A percentile compares a stretch with the other conserved stretches of the same genome.
phyloP scores from a whole-genome alignment of 768 basidiomycete genomes.

The Agaricus subrufescens region DNA sequence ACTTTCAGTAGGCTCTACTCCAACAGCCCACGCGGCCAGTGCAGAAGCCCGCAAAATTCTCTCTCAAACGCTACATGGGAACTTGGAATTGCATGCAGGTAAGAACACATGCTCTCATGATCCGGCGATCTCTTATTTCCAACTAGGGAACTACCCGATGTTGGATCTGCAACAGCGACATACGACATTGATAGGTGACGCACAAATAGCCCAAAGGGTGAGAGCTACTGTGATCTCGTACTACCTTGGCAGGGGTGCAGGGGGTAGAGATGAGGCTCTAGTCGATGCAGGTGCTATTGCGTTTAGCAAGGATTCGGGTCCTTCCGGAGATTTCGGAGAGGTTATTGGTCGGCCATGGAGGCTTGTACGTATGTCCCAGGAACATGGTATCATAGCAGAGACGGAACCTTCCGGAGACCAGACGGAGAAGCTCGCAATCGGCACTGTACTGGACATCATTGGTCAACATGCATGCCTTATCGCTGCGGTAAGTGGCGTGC shows the following conservation, averaged over 20 bases:
- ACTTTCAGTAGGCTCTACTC: conserved; percentile 83
- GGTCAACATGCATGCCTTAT: conserved; percentile 87
- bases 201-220: conserved; percentile 61
- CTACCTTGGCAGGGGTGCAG: conserved; percentile 63
- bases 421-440: conserved; percentile 34
- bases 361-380: conserved; percentile 65
- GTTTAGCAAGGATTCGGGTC: conserved; percentile 84
- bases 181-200: conserved; percentile 57
- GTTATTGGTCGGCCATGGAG: conserved; percentile 63
- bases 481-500: conserved; percentile 42
- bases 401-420: conserved; percentile 16
- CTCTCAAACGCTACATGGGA: conserved; percentile 46
- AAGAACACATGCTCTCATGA: conserved; percentile 7
- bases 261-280: conserved; percentile 68
- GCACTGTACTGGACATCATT: conserved; percentile 69
- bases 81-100: conserved; percentile 77
- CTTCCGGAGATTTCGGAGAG: conserved; percentile 65
- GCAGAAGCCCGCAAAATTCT: conserved; percentile 41
- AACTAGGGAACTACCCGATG: conserved; percentile 72
- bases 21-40: conserved; percentile 77
- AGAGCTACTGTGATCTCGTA: conserved; percentile 73
- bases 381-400: conserved; percentile 69
- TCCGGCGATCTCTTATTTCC: background rate
- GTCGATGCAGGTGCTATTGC: conserved; percentile 82
- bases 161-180: conserved; percentile 81